Conservation (phyloP, 352 stramenopile genomes). For the Phytophthora meadii region DNA sequence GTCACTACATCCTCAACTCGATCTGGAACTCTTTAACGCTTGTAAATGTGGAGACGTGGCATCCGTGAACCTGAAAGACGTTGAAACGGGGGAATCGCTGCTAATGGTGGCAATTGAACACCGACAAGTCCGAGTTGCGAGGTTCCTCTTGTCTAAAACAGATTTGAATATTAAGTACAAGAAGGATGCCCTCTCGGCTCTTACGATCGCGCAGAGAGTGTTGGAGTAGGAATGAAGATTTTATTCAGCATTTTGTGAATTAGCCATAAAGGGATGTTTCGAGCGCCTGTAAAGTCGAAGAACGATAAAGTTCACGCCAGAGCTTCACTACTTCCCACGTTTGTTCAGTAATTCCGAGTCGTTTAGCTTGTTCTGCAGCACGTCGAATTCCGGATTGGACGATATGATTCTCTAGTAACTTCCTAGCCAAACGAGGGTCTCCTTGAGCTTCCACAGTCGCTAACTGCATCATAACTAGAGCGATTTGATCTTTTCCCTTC, state of each 20-base stretch:
- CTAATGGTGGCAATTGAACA: constrained; percentile 42
- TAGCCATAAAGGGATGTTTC: neutral
- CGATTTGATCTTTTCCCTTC: constrained; percentile 22
- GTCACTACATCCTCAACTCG: constrained; percentile 47
- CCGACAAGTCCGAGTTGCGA: constrained; percentile 16
- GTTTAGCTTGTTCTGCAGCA: constrained; percentile 51
- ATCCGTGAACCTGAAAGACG: constrained; percentile 40
- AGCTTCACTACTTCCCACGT: constrained; percentile 61
- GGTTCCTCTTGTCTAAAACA: constrained; percentile 29
- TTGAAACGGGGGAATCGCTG: constrained; percentile 24
- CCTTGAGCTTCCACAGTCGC: constrained; percentile 64
- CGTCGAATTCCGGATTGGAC: constrained; percentile 43
- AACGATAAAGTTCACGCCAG: constrained; percentile 67
- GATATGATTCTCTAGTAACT: constrained; percentile 42
- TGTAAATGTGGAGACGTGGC: constrained; percentile 33
- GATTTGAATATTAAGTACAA: constrained; percentile 37
- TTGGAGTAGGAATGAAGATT: no score
- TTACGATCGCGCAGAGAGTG: constrained; percentile 9
- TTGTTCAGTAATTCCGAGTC: constrained; percentile 40
- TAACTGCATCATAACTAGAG: constrained; percentile 43
- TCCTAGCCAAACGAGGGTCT: constrained; percentile 46
- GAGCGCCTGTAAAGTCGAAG: constrained; percentile 43
- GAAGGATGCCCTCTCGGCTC: constrained; percentile 25
- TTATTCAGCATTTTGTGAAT: no score
- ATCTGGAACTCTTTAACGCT: constrained; percentile 33